Conservation (phyloP, 192 early-diverging fungal genomes). For the Coemansia sp. region DNA sequence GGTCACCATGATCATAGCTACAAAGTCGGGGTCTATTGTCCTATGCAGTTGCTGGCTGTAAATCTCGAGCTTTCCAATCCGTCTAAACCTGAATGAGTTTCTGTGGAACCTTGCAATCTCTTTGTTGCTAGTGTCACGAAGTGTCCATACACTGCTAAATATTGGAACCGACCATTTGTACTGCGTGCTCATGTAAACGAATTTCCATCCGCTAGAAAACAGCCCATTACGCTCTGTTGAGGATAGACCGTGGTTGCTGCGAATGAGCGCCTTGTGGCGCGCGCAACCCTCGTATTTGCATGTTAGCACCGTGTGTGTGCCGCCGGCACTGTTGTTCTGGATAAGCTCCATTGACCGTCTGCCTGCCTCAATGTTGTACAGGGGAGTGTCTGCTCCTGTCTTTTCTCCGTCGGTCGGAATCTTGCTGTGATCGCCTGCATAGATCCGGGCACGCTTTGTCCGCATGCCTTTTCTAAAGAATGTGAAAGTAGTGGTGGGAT, state of each 20-base stretch:
- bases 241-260: not conserved
- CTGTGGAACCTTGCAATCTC: not conserved
- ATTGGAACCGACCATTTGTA: not conserved
- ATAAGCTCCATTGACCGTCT: not conserved
- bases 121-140: not conserved
- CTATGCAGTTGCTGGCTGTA: not conserved
- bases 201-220: constrained; percentile 2
- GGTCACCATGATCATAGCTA: not conserved
- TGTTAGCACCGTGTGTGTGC: not conserved
- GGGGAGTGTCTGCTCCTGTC: not conserved
- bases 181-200: constrained; percentile 4
- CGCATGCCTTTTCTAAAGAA: not conserved
- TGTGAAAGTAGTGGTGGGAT: not conserved
- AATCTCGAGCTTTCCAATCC: constrained; percentile 6
- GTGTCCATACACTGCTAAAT: not conserved
- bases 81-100: not conserved
- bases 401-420: not conserved
- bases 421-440: not conserved
- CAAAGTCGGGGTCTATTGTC: not conserved
- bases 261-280: not conserved
- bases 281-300: not conserved
- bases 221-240: not conserved
- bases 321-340: not conserved
- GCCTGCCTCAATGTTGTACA: not conserved
- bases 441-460: not conserved